Evolutionary conservation across 2,329 filamentous ascomycete species (phyloP), one percentile per base, ranked within the genome.

Genomic region (Xylariaceae sp.): DNA sequence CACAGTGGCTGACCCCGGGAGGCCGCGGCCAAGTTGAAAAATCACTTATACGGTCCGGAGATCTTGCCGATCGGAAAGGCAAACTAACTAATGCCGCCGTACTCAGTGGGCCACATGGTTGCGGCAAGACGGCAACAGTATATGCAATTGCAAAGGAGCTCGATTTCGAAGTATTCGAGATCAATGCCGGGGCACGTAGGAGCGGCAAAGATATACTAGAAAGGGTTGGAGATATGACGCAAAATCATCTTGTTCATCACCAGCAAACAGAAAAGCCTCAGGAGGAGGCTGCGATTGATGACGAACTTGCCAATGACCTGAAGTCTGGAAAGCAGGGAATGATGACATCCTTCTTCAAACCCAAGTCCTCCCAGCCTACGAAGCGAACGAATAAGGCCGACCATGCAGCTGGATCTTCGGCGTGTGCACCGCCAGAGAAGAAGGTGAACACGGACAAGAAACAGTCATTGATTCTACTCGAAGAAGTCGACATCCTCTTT

Each of bases 201-300:
- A 96, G 85, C 69, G 93, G 92, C 37, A 94, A 88, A 72, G 94
- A 99, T 68, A 86, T 99, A 52, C 73, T 96, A 39, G 94, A 99
- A 68, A 90, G 84, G 66, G 90, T 99, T 50, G 95, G 94, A 47
- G 92, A 99, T 73, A 97, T 99, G 93, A 94, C 92, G 3, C 87
- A 88, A 62, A 97, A 99, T 68, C 94, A 99, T 73, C 81, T 96
- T 1, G 93, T 99, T 17, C 79, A 80, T 56, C 78, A 77, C 53
- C 77, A 78, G 59, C 77, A 75, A n/a, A 63, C 69, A 10, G 65
- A 69, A 3, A 72, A 73, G 44, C 61, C 59, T 0, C 62, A 61
- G 7, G 66, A 69, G 13, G 69, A 72, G 9, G 68, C 71, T 17
- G 69, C 73, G 17, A 62, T 68, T 4, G 73, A 78, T 47, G 75